Evolutionary conservation across 2,329 filamentous ascomycete species (phyloP).

Genomic region (Ilyonectria destructans): DNA sequence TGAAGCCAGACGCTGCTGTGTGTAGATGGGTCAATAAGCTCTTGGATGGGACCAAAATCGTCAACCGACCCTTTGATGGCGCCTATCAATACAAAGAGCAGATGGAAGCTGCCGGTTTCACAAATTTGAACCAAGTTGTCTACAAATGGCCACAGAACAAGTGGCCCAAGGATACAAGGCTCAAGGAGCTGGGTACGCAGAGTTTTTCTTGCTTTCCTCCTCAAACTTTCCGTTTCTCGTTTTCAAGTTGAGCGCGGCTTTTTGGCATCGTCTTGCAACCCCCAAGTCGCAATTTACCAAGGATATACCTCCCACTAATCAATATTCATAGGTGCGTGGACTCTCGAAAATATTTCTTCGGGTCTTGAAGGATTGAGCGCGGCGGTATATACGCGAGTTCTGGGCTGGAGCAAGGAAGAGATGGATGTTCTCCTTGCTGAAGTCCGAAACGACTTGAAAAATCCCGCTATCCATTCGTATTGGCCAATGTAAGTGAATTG

Average conservation of each 20-base stretch:
- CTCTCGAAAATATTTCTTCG: conserved; percentile 38
- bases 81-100: conserved; percentile 47
- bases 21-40: conserved; percentile 44
- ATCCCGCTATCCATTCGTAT: conserved; percentile 48
- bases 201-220: neutral
- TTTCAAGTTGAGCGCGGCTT: neutral
- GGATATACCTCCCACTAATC: neutral
- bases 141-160: conserved; percentile 65
- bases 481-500: conserved; percentile 46
- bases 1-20: conserved; percentile 39
- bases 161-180: conserved; percentile 65
- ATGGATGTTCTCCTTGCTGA: conserved; percentile 45
- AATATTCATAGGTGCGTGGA: conserved; percentile 50
- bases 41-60: conserved; percentile 42
- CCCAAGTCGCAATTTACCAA: neutral
- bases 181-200: conserved; percentile 61
- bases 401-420: conserved; percentile 49
- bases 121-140: conserved; percentile 62
- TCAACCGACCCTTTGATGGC: conserved; percentile 48
- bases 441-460: conserved; percentile 47
- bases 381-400: conserved; percentile 48
- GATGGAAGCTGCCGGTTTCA: conserved; percentile 67
- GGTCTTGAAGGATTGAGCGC: conserved; percentile 50
- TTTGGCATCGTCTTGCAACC: neutral
- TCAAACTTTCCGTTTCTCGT: neutral